Evolutionary conservation across 768 basidiomycete genomes (phyloP), one percentile per base, ranked within the genome.

Genomic region (Daedalea quercina): DNA sequence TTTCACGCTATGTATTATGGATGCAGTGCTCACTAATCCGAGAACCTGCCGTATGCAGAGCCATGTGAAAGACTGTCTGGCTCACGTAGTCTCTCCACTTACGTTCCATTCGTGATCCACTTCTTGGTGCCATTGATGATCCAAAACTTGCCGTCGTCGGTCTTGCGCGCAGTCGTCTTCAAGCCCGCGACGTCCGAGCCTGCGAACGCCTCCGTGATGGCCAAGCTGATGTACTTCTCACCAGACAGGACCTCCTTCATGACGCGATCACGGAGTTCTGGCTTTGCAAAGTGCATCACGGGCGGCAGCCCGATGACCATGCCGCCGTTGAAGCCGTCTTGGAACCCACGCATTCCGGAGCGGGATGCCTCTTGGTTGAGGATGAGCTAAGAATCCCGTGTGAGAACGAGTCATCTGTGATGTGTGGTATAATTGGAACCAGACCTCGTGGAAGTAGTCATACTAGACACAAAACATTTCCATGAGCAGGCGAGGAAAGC

Each of bases 181-280:
- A 94, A 67, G 17, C 90, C 88, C 67, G 78, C 75, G 9, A 96
- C 91, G 65, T 94, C 92, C 59, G 82, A 85, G 37, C 87, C 91
- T 9, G 90, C 91, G 52, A 87, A 87, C 2, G 92, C 90, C 69
- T 95, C 93, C 11, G 87, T 86, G 57, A 95, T 90, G 41, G 92
- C 93, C 28, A 95, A 70, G 53, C 81, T 87, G 55, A 96, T 90
- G 65, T 85, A 87, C 72, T 90, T 91, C 70, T 85, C 86, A 25
- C 87, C 87, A 25, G 73, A 69, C 47, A 91, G 73, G 7, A 90
- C 80, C 44, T 88, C 84, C 1, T 81, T 80, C 9, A 84, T 60
- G 44, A 84, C 72, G 58, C 71, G 78, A 9, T 72, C 72, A 52
- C 78, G 75, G 23, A 94, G 69, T 44, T 76, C 81, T 1, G 77